These are phyloP conservation scores for Chenopodium quinoa DNA, from an alignment of 148 eudicot species.

Conservation along the genomic window DNA sequence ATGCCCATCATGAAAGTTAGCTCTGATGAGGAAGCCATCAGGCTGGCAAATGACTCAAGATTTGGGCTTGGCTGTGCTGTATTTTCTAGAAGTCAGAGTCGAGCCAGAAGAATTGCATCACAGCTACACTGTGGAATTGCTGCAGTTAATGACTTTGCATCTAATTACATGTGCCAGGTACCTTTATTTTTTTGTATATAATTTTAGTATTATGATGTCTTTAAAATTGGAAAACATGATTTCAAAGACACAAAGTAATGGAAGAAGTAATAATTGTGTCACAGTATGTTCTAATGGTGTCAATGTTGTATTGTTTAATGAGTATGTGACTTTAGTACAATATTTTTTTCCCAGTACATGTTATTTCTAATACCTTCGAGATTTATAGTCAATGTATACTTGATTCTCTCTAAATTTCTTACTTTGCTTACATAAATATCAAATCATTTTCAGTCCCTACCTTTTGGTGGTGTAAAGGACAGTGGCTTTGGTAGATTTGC, in stretches of 20 bases:
- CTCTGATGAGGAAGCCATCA: conserved; percentile 85
- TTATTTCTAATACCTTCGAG: background rate
- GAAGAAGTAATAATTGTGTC: background rate
- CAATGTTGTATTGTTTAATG: background rate
- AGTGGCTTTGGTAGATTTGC: conserved; percentile 99
- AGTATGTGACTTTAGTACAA: background rate
- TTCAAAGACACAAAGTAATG: background rate
- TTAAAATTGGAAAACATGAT: background rate
- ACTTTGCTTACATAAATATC: conserved; percentile 1
- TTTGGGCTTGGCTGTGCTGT: conserved; percentile 99
- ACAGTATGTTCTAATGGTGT: background rate
- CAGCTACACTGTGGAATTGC: conserved; percentile 88
- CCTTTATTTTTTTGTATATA: background rate
- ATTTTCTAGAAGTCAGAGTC: conserved; percentile 81
- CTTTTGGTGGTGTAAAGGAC: conserved; percentile 95
- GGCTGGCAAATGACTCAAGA: conserved; percentile 91
- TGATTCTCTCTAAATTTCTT: background rate
- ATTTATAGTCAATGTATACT: background rate
- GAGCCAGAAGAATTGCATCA: conserved; percentile 76
- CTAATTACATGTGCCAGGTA: conserved; percentile 98
- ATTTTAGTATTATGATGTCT: background rate
- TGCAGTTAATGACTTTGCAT: conserved; percentile 94
- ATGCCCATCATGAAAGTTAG: conserved; percentile 93
- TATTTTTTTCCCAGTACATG: no score
- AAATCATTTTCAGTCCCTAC: conserved; percentile 63